Percentiles rank a stretch among this genome's conserved stretches.
These are phyloP conservation scores for Entamoeba invadens DNA, from an alignment of 208 protist genomes.

Conservation along the genomic window DNA sequence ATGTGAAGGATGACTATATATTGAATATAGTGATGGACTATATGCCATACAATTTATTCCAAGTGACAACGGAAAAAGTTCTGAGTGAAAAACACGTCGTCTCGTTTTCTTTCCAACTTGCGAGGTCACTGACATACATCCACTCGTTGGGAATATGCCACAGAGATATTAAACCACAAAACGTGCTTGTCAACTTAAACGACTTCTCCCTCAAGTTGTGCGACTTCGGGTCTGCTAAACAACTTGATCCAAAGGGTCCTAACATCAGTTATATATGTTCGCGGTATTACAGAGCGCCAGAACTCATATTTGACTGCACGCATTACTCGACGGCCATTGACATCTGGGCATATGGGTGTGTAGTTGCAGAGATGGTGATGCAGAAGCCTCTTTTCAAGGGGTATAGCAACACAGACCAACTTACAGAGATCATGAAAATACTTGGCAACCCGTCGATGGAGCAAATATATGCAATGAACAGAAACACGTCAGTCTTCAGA, in stretches of 20 bases:
- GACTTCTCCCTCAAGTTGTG: constrained; percentile 76
- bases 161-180: constrained; percentile 79
- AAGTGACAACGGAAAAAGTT: background rate
- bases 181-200: constrained; percentile 70
- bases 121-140: constrained; percentile 42
- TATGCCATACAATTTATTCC: background rate
- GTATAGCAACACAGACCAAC: constrained; percentile 36
- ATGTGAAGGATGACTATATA: background rate
- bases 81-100: background rate
- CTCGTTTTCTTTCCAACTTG: constrained; percentile 46
- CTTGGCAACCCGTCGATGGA: constrained; percentile 29
- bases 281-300: constrained; percentile 28
- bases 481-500: background rate
- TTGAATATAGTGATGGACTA: background rate
- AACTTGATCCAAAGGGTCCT: background rate
- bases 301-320: constrained; percentile 11
- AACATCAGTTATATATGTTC: constrained; percentile 20
- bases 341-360: constrained; percentile 91
- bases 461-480: constrained; percentile 30
- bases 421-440: constrained; percentile 41
- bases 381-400: constrained; percentile 78
- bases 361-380: constrained; percentile 74
- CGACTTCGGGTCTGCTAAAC: constrained; percentile 62
- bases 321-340: constrained; percentile 53
- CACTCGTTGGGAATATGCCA: constrained; percentile 57